Evolutionary conservation across 2,329 filamentous ascomycete species (phyloP).

Genomic region (Cladosporium austrohemisphaericum): DNA sequence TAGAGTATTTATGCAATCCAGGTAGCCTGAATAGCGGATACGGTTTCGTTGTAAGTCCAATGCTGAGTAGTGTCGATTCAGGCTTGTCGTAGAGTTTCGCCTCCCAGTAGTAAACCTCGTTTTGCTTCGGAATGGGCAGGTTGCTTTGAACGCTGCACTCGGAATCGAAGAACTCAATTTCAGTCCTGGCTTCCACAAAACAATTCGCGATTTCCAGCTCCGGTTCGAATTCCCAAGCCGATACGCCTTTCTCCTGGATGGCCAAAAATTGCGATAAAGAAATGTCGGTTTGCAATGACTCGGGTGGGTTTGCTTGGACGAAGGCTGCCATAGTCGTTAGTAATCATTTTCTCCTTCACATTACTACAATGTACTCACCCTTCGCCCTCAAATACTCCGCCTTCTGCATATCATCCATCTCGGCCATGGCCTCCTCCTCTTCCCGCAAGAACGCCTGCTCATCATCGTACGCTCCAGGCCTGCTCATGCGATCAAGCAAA

Average conservation of each 20-base stretch:
- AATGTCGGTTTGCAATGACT: conserved; percentile 94
- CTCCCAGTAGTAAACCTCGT: conserved; percentile 99
- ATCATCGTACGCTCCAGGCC: conserved; percentile 95
- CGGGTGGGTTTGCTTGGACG: conserved; percentile 87
- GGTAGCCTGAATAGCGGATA: conserved; percentile 93
- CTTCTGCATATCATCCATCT: conserved; percentile 89
- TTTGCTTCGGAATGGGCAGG: conserved; percentile 93
- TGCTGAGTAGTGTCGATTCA: conserved; percentile 78
- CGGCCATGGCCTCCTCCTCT: conserved; percentile 89
- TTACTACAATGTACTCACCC: conserved; percentile 54
- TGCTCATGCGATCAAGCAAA: conserved; percentile 84
- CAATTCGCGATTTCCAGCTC: conserved; percentile 98
- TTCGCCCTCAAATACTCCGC: conserved; percentile 92
- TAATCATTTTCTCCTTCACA: conserved; percentile 14
- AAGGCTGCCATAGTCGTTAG: conserved; percentile 62
- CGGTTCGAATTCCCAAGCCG: conserved; percentile 99
- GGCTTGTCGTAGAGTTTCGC: conserved; percentile 98
- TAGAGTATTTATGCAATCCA: conserved; percentile 87
- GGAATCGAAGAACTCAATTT: conserved; percentile 98
- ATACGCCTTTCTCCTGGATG: conserved; percentile 99
- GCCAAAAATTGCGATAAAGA: conserved; percentile 95
- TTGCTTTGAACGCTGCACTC: conserved; percentile 98
- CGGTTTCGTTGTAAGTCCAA: conserved; percentile 94
- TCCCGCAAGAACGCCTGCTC: conserved; percentile 91
- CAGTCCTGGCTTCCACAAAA: conserved; percentile 92